Evolutionary conservation across 2,329 filamentous ascomycete genomes (phyloP).

Genomic region (Lachnellula suecica): DNA sequence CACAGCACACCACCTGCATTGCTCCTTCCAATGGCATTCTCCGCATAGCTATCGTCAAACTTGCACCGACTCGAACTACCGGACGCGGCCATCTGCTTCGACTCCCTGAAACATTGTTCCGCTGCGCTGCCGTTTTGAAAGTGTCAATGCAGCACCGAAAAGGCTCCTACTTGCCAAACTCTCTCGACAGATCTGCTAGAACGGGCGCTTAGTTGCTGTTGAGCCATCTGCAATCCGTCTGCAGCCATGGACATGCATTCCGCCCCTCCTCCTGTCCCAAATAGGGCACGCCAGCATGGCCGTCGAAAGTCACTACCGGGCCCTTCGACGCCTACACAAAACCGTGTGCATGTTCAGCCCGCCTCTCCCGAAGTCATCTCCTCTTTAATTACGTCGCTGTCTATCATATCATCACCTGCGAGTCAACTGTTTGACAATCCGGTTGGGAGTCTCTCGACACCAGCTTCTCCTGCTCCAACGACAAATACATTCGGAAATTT

Average conservation of each 20-base stretch:
- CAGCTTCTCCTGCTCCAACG: constrained; percentile 40
- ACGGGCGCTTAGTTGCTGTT: constrained; percentile 14
- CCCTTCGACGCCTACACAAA: constrained; percentile 26
- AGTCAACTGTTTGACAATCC: constrained; percentile 67
- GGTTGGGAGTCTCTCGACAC: constrained; percentile 22
- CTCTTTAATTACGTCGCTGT: constrained; percentile 67
- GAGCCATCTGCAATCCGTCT: constrained; percentile 19
- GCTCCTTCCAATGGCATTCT: constrained; percentile 21
- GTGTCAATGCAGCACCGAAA: constrained; percentile 28
- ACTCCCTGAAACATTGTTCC: constrained; percentile 22
- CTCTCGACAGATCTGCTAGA: constrained; percentile 7
- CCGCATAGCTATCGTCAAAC: constrained; percentile 23
- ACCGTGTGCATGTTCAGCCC: constrained; percentile 32
- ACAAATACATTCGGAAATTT: constrained; percentile 21
- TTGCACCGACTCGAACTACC: constrained; percentile 11
- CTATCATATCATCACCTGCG: constrained; percentile 66
- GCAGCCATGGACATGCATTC: constrained; percentile 25
- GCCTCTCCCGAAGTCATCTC: constrained; percentile 67
- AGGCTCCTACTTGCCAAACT: constrained; percentile 14
- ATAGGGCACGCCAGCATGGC: constrained; percentile 26
- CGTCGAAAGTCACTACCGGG: constrained; percentile 31
- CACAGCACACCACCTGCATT: constrained; percentile 12
- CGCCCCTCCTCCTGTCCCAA: constrained; percentile 30
- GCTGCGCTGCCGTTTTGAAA: constrained; percentile 20
- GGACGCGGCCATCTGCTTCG: constrained; percentile 14